Percentiles rank a stretch among this genome's conserved stretches.
Conservation (phyloP, 805 yeast genomes). For the Brettanomyces nanus region DNA sequence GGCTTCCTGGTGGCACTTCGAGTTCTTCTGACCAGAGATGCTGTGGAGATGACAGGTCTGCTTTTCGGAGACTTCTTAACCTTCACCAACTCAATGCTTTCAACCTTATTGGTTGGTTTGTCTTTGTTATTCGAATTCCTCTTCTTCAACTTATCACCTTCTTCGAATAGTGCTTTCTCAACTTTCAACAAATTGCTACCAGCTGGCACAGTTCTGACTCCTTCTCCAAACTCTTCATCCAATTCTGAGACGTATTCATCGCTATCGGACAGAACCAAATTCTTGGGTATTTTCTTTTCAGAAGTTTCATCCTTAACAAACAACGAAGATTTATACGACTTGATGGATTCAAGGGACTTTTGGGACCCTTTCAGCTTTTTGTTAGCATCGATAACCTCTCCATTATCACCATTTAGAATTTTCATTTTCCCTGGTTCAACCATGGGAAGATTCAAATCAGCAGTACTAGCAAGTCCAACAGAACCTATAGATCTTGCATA, state of each 20-base stretch:
- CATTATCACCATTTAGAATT: no score
- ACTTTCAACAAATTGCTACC: constrained; percentile 7
- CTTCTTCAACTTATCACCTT: constrained; percentile 1
- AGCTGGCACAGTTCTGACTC: constrained; percentile 10
- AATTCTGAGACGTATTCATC: no score
- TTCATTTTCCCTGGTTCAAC: background rate
- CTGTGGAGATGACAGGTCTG: background rate
- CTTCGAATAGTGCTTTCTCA: constrained; percentile 6
- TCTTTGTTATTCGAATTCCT: background rate
- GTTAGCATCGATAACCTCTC: no score
- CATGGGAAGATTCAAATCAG: no score
- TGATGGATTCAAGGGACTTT: no score
- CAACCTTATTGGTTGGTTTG: background rate
- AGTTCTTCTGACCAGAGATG: constrained; percentile 1
- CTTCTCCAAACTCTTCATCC: constrained; percentile 9
- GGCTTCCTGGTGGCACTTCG: constrained; percentile 2
- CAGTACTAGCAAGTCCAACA: no score
- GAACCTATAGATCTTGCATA: background rate
- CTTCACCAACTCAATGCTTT: background rate
- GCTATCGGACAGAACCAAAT: no score
- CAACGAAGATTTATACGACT: no score
- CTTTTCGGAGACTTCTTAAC: background rate
- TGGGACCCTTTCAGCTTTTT: no score
- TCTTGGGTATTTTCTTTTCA: no score
- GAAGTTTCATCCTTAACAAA: no score